Evolutionary conservation across 208 protist genomes (phyloP), one percentile per base, ranked within the genome.

Genomic region (Trypanosoma grayi): DNA sequence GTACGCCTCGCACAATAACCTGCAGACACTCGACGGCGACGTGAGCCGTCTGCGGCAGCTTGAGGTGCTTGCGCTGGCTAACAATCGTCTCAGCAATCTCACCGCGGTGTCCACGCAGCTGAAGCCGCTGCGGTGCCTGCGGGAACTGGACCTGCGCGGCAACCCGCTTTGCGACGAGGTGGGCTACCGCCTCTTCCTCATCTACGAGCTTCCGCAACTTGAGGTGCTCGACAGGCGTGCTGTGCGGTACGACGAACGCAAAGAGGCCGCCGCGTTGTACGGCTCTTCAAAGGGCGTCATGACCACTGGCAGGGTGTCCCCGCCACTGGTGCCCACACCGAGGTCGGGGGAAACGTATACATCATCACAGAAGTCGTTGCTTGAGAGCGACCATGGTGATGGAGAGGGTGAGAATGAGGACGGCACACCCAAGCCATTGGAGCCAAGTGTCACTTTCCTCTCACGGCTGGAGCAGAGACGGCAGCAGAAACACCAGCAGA

Each of bases 151-250:
- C 61, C 69, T 94, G 28, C 72, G 66, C 34, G 74, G 70, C 36
- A 94, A 94, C 59, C 87, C 87, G 0, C 27, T 92, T 14, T 76
- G 66, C 2, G 82, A 83, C 20, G 81, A 87, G 39, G 56, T 75
- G 28, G 51, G 55, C 34, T 94, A 94, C 60, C 81, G 87, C n/a
- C 61, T 66, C 39, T 81, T 65, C 40, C 56, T 90, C 13, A 67
- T 95, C 22, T 48, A 59, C 16, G 66, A 73, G 11, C 74, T 87
- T 14, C 88, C 85, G 7, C 74, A 87, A 57, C 36, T 93, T 9
- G 71, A 85, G 53, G 68, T 91, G 44, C 65, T 95, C 2, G 88
- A 95, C 51, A 75, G 79, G 14, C 62, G 61, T 34, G 44, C 51
- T 11, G 68, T 94, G 27, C 82, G 70, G 1, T 11, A 25, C 0